Evolutionary conservation across 2,329 filamentous ascomycete species (phyloP).

Genomic region (Rhexocercosporidium sp.): DNA sequence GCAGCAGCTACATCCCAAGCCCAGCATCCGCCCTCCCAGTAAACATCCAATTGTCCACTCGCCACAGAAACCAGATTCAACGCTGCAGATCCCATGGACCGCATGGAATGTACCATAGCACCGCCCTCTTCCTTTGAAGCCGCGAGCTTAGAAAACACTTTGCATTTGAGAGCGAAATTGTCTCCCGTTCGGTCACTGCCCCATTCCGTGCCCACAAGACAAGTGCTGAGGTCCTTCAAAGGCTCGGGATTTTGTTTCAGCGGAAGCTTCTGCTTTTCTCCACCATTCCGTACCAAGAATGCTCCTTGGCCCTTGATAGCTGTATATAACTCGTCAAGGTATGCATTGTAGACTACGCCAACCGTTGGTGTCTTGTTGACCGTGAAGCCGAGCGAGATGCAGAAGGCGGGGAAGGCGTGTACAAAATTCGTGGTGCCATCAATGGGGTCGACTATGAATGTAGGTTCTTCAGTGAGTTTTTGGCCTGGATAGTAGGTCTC

Average conservation of each 20-base stretch:
- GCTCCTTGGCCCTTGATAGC: constrained; percentile 72
- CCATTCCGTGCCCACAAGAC: constrained; percentile 76
- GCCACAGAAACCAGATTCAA: constrained; percentile 77
- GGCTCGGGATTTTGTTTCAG: constrained; percentile 56
- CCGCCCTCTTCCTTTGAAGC: constrained; percentile 66
- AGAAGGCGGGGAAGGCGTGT: constrained; percentile 75
- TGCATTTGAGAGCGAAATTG: constrained; percentile 73
- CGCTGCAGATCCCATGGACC: constrained; percentile 75
- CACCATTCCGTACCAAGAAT: constrained; percentile 52
- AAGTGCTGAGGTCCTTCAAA: constrained; percentile 63
- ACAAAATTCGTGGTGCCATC: constrained; percentile 85
- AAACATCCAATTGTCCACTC: constrained; percentile 72
- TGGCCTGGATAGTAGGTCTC: constrained; percentile 76
- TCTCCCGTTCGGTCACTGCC: constrained; percentile 69
- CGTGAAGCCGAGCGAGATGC: constrained; percentile 76
- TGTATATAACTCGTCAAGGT: constrained; percentile 70
- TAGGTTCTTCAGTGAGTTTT: constrained; percentile 67
- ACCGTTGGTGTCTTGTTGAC: constrained; percentile 65
- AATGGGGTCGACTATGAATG: constrained; percentile 83
- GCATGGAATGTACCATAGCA: constrained; percentile 76
- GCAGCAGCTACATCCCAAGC: constrained; percentile 86
- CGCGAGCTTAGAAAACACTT: constrained; percentile 67
- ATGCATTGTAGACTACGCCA: constrained; percentile 83
- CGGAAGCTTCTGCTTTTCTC: constrained; percentile 50
- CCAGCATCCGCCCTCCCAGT: constrained; percentile 86